Base-by-base conservation (phyloP, 768 basidiomycete species). In the Russula virescens region DNA sequence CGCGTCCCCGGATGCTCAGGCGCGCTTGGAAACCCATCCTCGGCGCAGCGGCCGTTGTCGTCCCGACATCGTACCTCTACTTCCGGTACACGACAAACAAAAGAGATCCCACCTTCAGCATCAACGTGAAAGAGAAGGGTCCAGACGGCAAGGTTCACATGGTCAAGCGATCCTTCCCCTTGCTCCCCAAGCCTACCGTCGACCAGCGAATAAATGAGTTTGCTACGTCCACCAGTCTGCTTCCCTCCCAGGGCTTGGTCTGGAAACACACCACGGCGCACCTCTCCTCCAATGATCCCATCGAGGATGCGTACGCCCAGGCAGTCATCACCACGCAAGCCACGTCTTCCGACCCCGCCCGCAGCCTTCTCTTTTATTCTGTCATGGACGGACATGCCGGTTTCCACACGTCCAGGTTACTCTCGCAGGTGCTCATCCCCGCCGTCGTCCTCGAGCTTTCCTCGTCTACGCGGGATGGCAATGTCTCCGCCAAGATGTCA, bases 361-460 rank as follows among this genome's bases (percentile, higher is more conserved):
- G 88, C 16, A 90, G 91, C 69, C 81, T 89, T 63, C 77, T 93
- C 47, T 89, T 96, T 74, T 94, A 93, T 69, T 78, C 91, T 1
- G 86, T 96, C 40, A 89, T 96, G 86, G 94, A 94, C 68, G 94
- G 94, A 2, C 97, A 98, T 72, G 78, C 83, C 2, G 97, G 97
- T 1, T 82, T 76, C 42, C 81, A 91, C 55, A 98, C 96, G 2
- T 94, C 91, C 14, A 81, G 83, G 60, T 79, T 96, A 38, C 85
- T 98, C 55, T 87, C 90, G 3, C 86, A 87, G 59, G 82, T 88
- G 51, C 81, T 98, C 62, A 89, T 97, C 63, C 90, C 89, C 58
- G 88, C 89, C 9, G 87, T 96, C 59, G 83, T 86, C 0, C 77
- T 91, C 42, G 87, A 96, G 70, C 80, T 98, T 52, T 78, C 81